These are phyloP conservation scores for Butyriboletus loyo DNA, from an alignment of 768 basidiomycete genomes.

Conservation along the genomic window DNA sequence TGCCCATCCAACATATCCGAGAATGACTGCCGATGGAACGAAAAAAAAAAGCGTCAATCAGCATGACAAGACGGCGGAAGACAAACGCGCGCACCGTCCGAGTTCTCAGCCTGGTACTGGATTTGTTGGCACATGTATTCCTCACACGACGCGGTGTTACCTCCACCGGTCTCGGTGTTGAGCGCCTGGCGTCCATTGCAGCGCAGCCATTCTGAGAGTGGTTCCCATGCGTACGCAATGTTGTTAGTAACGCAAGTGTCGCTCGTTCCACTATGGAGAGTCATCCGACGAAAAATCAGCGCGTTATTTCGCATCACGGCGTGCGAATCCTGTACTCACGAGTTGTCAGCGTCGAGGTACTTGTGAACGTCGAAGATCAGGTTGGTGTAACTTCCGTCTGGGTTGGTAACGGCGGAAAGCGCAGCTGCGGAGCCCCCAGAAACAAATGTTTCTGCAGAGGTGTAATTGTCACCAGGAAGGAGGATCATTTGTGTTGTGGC, in stretches of 20 bases:
- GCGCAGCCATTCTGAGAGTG: slow-evolving; percentile 23
- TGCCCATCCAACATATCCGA: slow-evolving; percentile 11
- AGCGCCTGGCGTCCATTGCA: slow-evolving; percentile 43
- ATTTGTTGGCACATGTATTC: slow-evolving; percentile 23
- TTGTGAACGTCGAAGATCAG: slow-evolving; percentile 13
- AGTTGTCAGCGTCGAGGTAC: slow-evolving; percentile 13
- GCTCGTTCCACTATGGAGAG: not conserved
- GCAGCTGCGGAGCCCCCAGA: slow-evolving; percentile 10
- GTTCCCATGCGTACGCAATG: slow-evolving; percentile 34
- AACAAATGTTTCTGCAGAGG: slow-evolving; percentile 5
- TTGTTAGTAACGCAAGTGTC: slow-evolving; percentile 3
- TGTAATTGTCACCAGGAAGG: slow-evolving; percentile 7
- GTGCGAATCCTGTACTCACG: slow-evolving; percentile 1
- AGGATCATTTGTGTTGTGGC: slow-evolving; percentile 10
- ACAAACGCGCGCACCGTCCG: slow-evolving; percentile 5
- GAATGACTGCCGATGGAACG: slow-evolving; percentile 1
- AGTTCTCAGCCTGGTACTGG: slow-evolving; percentile 9
- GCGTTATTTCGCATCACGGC: not conserved
- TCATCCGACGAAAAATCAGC: not conserved
- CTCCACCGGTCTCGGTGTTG: slow-evolving; percentile 58
- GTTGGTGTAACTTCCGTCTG: slow-evolving; percentile 5
- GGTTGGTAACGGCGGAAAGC: slow-evolving; percentile 5
- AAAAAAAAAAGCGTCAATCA: not conserved
- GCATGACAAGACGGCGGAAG: not conserved
- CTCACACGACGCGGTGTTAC: slow-evolving; percentile 45